phyloP scores from a whole-genome alignment of 495 filamentous ascomycete species.

The Apiosordaria backusii region DNA sequence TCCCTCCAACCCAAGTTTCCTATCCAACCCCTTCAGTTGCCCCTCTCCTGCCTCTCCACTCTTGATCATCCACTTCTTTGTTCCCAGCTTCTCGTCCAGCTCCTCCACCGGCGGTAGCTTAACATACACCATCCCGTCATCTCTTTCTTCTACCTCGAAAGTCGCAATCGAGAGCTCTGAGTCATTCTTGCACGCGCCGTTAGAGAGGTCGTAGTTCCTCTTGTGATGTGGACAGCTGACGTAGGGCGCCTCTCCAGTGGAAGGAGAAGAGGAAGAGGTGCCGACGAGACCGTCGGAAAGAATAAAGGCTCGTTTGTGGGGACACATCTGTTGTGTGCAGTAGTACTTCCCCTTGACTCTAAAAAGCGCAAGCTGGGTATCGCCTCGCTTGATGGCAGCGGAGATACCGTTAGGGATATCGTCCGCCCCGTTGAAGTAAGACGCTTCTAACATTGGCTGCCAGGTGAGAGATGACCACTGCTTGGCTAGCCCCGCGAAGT shows the following conservation, averaged over 20 bases:
- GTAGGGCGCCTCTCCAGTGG: constrained; percentile 51
- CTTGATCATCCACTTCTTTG: constrained; percentile 76
- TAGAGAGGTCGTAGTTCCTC: constrained; percentile 77
- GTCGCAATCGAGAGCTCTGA: constrained; percentile 75
- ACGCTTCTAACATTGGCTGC: constrained; percentile 77
- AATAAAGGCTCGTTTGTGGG: constrained; percentile 90
- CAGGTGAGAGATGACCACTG: constrained; percentile 73
- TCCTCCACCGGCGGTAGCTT: constrained; percentile 84
- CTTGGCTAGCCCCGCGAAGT: constrained; percentile 63
- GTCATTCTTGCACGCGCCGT: constrained; percentile 76
- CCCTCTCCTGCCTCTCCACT: constrained; percentile 60
- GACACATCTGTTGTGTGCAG: constrained; percentile 97
- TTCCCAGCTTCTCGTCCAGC: constrained; percentile 78
- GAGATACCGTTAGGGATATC: constrained; percentile 62
- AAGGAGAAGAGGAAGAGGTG: constrained; percentile 57
- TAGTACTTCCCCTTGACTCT: constrained; percentile 80
- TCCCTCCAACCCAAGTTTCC: constrained; percentile 49
- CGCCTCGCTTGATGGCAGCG: constrained; percentile 76
- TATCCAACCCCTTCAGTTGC: constrained; percentile 68
- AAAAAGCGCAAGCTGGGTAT: constrained; percentile 91
- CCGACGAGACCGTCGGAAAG: constrained; percentile 85
- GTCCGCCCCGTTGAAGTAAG: constrained; percentile 66
- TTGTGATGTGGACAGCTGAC: constrained; percentile 92
- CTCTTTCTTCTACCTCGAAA: constrained; percentile 74
- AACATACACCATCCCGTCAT: constrained; percentile 80